Base-by-base conservation (phyloP, 2,329 filamentous ascomycete genomes). In the Nothopassalora personata region DNA sequence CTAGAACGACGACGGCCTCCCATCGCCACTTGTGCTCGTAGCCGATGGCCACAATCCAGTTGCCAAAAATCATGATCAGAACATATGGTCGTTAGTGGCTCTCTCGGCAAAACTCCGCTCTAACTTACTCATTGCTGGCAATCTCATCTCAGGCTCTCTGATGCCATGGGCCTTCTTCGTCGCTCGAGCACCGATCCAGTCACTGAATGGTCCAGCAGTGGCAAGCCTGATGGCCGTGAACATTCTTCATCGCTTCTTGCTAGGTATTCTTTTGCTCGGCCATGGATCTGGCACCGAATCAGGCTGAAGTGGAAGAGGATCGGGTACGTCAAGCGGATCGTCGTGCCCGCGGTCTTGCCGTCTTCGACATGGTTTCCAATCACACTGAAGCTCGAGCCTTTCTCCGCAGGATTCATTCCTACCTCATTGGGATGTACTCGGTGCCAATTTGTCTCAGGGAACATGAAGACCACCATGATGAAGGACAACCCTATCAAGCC, bases 381-480 rank as follows among this genome's bases (percentile, higher is more conserved):
- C 49, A 59, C 58, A 28, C 62, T 56, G 39, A 54, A 71, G 63
- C 28, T 67, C 23, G 34, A 52, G 49, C 52, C 60, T 28, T 54
- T 60, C 30, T 55, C 54, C 1, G 52, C 53, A 6, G 63, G 64
- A 13, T 51, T 15, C 23, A 36, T 57, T 0, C 56, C 28, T 1
- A 71, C 51, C 19, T 73, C 69, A 10, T 68, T 60, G 2, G 70
- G 71, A 54, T 78, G 74, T 3, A 62, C 59, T 11, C 84, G 81
- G 57, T 81, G 78, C 73, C 79, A 87, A 61, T 81, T 82, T 0
- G 85, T 87, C 68, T 87, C 85, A 0, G 85, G 85, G 65, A 86
- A 86, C 66, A 83, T 74, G 67, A 86, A 83, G 30, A 86, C 69
- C 34, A 81, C 76, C 67, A 83, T 74, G 4, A 85, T 31, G 23